Percentiles rank a stretch among this genome's conserved stretches.
Evolutionary conservation across 306 rosid species (phyloP).

Genomic region (Glycine tomentella): DNA sequence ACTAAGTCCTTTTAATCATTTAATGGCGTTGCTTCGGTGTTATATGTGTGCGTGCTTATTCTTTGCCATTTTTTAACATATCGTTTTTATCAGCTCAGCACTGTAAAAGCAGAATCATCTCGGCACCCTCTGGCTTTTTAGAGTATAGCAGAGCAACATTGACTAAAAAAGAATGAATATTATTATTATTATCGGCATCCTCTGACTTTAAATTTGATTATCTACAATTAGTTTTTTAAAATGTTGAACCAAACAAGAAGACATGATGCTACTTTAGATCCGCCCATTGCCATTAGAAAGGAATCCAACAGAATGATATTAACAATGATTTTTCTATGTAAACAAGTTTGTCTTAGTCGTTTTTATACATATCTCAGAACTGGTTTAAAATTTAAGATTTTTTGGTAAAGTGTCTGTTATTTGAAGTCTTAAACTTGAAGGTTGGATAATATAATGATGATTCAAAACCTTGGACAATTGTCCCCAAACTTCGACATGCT

Average conservation of each 20-base stretch:
- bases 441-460: not conserved
- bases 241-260: slow-evolving; percentile 13
- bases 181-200: not conserved
- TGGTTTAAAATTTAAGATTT: slow-evolving; percentile 9
- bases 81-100: slow-evolving; percentile 16
- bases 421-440: slow-evolving; percentile 27
- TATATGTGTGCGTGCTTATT: too few relatives aligned
- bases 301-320: too few relatives aligned
- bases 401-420: not conserved
- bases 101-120: slow-evolving; percentile 2
- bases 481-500: not conserved
- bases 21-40: not conserved
- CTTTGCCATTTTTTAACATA: not conserved
- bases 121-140: not conserved
- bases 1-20: not conserved
- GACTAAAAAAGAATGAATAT: not conserved
- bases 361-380: too few relatives aligned
- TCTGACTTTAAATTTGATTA: slow-evolving; percentile 10
- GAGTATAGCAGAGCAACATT: slow-evolving; percentile 10
- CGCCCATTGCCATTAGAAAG: too few relatives aligned
- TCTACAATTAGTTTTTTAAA: not conserved
- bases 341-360: not conserved
- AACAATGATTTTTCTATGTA: not conserved
- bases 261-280: not conserved
- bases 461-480: not conserved